Evolutionary conservation across 1,284 basidiomycete genomes (phyloP), one percentile per base, ranked within the genome.

Genomic region (Bothia castanella): DNA sequence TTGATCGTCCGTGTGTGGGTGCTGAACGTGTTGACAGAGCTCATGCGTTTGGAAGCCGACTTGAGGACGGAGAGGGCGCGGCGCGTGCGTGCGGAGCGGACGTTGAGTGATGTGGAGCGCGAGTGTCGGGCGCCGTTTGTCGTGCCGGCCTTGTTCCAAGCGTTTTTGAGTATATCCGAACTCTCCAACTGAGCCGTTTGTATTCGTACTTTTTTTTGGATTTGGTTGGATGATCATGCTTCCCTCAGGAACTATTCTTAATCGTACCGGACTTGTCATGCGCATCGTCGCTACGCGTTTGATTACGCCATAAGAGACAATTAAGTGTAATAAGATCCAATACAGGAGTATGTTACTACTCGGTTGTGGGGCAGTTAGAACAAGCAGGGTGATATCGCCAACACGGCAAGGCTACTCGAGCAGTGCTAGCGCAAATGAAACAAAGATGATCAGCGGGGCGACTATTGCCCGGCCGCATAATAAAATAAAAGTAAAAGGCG

Each of bases 81-180:
- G 29, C 44, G 67, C 29, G 16, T 54, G 37, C 66, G 55, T 46
- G 66, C 64, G 6, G 64, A 66, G 29, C 59, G 36, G n/a, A 39
- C 41, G 23, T 46, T 69, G 47, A 38, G 21, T 3, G 64, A 66
- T 1, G 63, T 69, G 3, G 66, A 69, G 39, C 54, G 53, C 41
- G 64, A 66, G 35, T 67, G 64, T 30, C 47, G 44, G 20, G 19
- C 52, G 39, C 64, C 68, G 19, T 69, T 69, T 38, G 59, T 69
- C 19, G 66, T 66, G 0, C 64, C 66, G 19, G 67, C 61, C 3
- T 49, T 66, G 41, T 61, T 64, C 38, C 60, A 63, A 17, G 68
- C 64, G 13, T 69, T 66, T 17, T 29, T 62, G 45, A 49, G 21
- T 16, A 65, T 69, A 34, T 63, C 64, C 19, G 67, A 69, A 14